phyloP scores from a whole-genome alignment of 2,329 filamentous ascomycete species.

The Aspergillus sojae region DNA sequence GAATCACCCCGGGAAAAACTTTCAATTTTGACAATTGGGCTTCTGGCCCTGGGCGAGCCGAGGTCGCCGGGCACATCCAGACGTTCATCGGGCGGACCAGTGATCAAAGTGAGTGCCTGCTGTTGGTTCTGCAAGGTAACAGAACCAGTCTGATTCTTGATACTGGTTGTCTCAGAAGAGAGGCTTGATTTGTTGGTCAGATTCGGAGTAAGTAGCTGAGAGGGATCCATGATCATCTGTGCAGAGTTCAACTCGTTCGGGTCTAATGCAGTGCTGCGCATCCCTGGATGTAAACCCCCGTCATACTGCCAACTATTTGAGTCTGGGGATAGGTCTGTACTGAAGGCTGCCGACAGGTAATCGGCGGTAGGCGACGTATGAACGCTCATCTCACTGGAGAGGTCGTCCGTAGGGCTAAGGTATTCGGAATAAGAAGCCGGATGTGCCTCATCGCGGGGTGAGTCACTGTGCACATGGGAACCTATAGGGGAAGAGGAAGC shows the following conservation, averaged over 20 bases:
- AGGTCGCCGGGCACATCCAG: slow-evolving; percentile 22
- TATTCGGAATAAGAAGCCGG: slow-evolving; percentile 30
- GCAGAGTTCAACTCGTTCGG: slow-evolving; percentile 19
- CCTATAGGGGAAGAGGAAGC: slow-evolving; percentile 18
- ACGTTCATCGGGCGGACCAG: slow-evolving; percentile 27
- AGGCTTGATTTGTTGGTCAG: slow-evolving; percentile 35
- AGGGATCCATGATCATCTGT: slow-evolving; percentile 20
- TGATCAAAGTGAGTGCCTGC: slow-evolving; percentile 29
- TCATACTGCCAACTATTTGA: slow-evolving; percentile 16
- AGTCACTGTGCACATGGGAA: slow-evolving; percentile 11
- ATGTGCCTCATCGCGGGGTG: slow-evolving; percentile 16
- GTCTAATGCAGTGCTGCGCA: slow-evolving; percentile 3
- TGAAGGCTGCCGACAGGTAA: slow-evolving; percentile 22
- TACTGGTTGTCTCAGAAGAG: slow-evolving; percentile 24
- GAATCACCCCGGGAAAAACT: slow-evolving; percentile 48
- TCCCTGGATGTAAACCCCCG: slow-evolving; percentile 6
- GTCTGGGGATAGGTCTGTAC: slow-evolving; percentile 22
- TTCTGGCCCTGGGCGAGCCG: slow-evolving; percentile 35
- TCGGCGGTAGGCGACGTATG: slow-evolving; percentile 30
- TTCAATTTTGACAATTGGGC: slow-evolving; percentile 50
- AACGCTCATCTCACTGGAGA: slow-evolving; percentile 32
- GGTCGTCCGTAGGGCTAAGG: slow-evolving; percentile 33
- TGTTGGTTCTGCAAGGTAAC: slow-evolving; percentile 19
- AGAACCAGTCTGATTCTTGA: slow-evolving; percentile 14
- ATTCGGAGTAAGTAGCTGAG: slow-evolving; percentile 38